A percentile compares a stretch with the other conserved stretches of the same genome.
Evolutionary conservation across 805 yeast genomes (phyloP).

Genomic region (Lachancea sp.): DNA sequence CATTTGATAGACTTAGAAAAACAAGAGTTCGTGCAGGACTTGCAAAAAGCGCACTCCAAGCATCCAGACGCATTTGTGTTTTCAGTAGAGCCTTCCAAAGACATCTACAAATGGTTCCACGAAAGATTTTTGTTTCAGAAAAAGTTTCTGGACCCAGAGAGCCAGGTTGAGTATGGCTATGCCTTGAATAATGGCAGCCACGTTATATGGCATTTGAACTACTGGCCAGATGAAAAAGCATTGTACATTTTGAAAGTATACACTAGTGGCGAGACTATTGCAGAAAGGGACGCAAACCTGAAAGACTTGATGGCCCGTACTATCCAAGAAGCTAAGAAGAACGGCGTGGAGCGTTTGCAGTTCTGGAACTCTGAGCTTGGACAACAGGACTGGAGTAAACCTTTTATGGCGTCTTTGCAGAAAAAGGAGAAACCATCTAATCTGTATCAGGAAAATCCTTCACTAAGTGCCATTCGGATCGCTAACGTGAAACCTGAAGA

Average conservation of each 20-base stretch:
- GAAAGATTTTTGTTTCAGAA: slow-evolving; percentile 33
- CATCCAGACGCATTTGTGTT: slow-evolving; percentile 24
- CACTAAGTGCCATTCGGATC: slow-evolving; percentile 38
- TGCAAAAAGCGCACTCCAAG: slow-evolving; percentile 18
- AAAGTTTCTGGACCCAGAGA: slow-evolving; percentile 9
- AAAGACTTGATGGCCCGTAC: slow-evolving; percentile 30
- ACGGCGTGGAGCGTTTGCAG: slow-evolving; percentile 24
- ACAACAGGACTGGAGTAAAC: slow-evolving; percentile 16
- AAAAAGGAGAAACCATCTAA: slow-evolving; percentile 21
- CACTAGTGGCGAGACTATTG: slow-evolving; percentile 9
- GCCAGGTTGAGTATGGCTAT: slow-evolving; percentile 28
- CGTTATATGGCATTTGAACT: slow-evolving; percentile 42
- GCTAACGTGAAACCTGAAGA: slow-evolving; percentile 18
- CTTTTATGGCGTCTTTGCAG: slow-evolving; percentile 14
- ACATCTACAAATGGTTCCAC: slow-evolving; percentile 40
- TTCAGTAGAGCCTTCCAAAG: slow-evolving; percentile 34
- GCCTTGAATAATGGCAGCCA: slow-evolving; percentile 30
- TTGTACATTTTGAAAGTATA: slow-evolving; percentile 28
- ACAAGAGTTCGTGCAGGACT: slow-evolving; percentile 14
- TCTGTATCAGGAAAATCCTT: slow-evolving; percentile 27
- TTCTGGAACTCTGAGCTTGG: slow-evolving; percentile 40
- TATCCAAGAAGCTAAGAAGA: slow-evolving; percentile 30
- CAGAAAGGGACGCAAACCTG: slow-evolving; percentile 17
- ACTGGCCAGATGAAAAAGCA: slow-evolving; percentile 25
- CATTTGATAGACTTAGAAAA: slow-evolving; percentile 28